Base-by-base conservation (phyloP, 2,329 filamentous ascomycete genomes). In the Nemania bipapillata region DNA sequence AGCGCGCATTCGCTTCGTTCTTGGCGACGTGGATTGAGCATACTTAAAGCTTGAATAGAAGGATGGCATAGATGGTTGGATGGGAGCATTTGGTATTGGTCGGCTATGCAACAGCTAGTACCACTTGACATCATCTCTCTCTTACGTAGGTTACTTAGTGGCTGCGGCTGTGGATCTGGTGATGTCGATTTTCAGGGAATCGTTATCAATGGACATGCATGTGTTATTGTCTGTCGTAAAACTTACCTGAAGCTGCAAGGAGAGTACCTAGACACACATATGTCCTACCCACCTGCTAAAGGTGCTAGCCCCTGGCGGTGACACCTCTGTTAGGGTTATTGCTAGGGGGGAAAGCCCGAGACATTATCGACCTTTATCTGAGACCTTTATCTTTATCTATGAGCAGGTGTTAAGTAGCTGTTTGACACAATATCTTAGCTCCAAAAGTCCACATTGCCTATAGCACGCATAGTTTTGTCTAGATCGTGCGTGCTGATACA, bases 111-210 rank as follows among this genome's bases (percentile, higher is more conserved):
- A 30, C 42, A 63, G 15, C 35, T 63, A n/a, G 37, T 45, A 35
- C 49, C 45, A 11, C n/a, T 58, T 66, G 62, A 63, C 57, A 69
- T 69, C 63, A 69, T 63, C 28, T 65, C 42, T 30, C 22, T 17
- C 24, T 30, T 49, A 26, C 22, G 1, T 54, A 15, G 4, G 42
- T 24, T 22, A 17, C n/a, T 2, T 20, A n/a, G 11, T 57, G 37
- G 28, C 24, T 49, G 24, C 30, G 26, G 53, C n/a, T 32, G 35
- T 28, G 20, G 57, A 45, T 52, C 53, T 40, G 17, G 9, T 54
- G 45, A 55, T 53, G 32, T 63, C 20, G 35, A 17, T 63, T n/a
- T 49, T 37, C 15, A 15, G n/a, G 45, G 37, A 42, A 56, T 52
- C 15, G 32, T 8, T 42, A 55, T 37, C 30, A 35, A 52, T 32